phyloP scores from a whole-genome alignment of 1,139 yeast species.

The Pichia sp. region DNA sequence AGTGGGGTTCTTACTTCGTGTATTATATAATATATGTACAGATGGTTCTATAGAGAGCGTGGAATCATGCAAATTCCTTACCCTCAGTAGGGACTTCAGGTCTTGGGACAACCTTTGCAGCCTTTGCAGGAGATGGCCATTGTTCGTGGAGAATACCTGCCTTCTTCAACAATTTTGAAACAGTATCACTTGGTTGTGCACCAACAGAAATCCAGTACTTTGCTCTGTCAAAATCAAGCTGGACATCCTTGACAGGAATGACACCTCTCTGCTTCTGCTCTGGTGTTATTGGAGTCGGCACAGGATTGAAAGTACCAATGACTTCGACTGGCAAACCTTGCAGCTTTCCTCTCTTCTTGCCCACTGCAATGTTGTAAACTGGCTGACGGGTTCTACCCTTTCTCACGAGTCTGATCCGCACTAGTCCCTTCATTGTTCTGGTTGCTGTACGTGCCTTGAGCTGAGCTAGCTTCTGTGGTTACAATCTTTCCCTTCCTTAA shows the following conservation, averaged over 20 bases:
- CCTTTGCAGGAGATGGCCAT: slow-evolving; percentile 49
- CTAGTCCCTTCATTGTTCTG: slow-evolving; percentile 39
- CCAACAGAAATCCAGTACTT: slow-evolving; percentile 98
- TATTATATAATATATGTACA: slow-evolving; percentile 7
- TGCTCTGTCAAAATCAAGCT: slow-evolving; percentile 82
- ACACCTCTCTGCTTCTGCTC: slow-evolving; percentile 45
- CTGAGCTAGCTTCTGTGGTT: too few relatives aligned
- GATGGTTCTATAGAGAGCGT: background rate
- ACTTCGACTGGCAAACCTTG: slow-evolving; percentile 91
- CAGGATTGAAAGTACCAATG: slow-evolving; percentile 87
- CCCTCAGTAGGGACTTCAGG: slow-evolving; percentile 18
- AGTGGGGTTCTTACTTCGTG: background rate
- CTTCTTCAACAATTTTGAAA: slow-evolving; percentile 68
- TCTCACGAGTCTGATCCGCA: slow-evolving; percentile 80
- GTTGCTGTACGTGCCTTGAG: too few relatives aligned
- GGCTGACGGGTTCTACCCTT: slow-evolving; percentile 90
- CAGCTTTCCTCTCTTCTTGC: slow-evolving; percentile 65
- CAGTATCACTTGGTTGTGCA: slow-evolving; percentile 90
- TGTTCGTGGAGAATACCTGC: slow-evolving; percentile 68
- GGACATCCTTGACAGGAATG: slow-evolving; percentile 69
- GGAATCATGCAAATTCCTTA: slow-evolving; percentile 19
- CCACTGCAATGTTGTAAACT: slow-evolving; percentile 84
- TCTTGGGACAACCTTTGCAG: slow-evolving; percentile 16
- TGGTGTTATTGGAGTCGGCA: slow-evolving; percentile 62
- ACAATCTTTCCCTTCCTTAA: too few relatives aligned